A percentile compares a stretch with the other conserved stretches of the same genome.
Evolutionary conservation across 345 rosid genomes (phyloP).

Genomic region (Gossypium mustelinum): DNA sequence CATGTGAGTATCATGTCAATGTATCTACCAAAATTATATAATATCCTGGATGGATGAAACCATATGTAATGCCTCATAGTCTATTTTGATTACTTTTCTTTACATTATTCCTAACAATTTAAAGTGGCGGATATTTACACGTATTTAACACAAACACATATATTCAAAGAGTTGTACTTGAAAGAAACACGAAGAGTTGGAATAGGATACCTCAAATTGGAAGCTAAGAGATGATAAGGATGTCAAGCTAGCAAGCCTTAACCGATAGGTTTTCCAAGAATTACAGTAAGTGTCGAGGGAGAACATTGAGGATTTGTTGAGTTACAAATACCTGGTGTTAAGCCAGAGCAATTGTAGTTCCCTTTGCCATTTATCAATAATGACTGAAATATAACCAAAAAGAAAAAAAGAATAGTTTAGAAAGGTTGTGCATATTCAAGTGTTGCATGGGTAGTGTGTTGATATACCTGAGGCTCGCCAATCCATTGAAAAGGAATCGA

Average conservation of each 20-base stretch:
- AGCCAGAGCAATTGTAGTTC: slow-evolving; percentile 47
- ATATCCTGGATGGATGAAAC: too few relatives aligned
- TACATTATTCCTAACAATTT: not conserved
- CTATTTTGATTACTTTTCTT: too few relatives aligned
- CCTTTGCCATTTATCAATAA: slow-evolving; percentile 73
- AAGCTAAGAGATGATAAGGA: slow-evolving; percentile 67
- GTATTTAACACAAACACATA: too few relatives aligned
- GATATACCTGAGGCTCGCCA: slow-evolving; percentile 47
- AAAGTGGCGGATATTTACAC: too few relatives aligned
- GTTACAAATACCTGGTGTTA: slow-evolving; percentile 32
- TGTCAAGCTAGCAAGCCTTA: slow-evolving; percentile 53
- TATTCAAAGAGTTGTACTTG: too few relatives aligned
- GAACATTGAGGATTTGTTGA: slow-evolving; percentile 45
- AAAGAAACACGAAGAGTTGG: too few relatives aligned
- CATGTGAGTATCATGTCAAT: too few relatives aligned
- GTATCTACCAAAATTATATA: too few relatives aligned
- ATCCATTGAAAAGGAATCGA: slow-evolving; percentile 64
- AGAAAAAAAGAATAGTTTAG: too few relatives aligned
- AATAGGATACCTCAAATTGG: slow-evolving; percentile 52
- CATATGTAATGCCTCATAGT: too few relatives aligned
- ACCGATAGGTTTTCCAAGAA: slow-evolving; percentile 57
- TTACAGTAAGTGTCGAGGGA: slow-evolving; percentile 34
- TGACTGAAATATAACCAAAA: slow-evolving; percentile 26
- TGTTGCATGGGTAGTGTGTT: too few relatives aligned
- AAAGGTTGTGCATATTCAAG: too few relatives aligned